Conservation (phyloP, 306 rosid species). For the Dalbergia oliveri region DNA sequence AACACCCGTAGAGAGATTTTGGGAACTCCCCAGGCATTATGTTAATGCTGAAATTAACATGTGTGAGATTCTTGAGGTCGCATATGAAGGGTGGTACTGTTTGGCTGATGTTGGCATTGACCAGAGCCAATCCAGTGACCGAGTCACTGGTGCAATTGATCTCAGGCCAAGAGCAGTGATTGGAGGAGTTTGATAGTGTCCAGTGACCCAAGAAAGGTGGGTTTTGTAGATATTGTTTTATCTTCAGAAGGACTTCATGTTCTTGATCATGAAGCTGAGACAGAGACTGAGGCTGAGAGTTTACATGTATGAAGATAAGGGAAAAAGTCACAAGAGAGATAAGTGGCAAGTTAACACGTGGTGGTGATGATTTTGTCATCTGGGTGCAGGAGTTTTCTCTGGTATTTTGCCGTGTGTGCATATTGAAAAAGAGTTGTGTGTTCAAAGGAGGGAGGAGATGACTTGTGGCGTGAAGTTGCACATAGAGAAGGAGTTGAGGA, state of each 20-base stretch:
- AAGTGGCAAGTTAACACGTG: neutral
- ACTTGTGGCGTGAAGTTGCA: neutral
- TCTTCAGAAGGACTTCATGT: constrained; percentile 52
- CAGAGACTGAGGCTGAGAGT: constrained; percentile 52
- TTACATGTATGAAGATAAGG: constrained; percentile 39
- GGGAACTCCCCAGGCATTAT: constrained; percentile 64
- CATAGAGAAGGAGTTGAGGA: neutral
- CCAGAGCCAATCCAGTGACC: constrained; percentile 51
- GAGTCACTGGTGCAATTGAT: constrained; percentile 60
- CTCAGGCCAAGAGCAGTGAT: constrained; percentile 67
- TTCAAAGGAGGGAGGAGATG: neutral
- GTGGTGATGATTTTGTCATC: constrained; percentile 45
- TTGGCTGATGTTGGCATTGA: constrained; percentile 20
- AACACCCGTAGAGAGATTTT: constrained; percentile 59
- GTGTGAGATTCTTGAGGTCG: constrained; percentile 68
- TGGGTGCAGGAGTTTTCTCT: constrained; percentile 2
- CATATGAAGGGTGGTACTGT: constrained; percentile 71
- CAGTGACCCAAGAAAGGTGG: constrained; percentile 59
- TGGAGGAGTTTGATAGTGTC: constrained; percentile 57
- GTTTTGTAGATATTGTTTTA: constrained; percentile 56
- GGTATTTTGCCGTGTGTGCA: neutral
- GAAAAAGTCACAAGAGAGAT: constrained; percentile 39
- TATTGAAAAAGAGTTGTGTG: constrained; percentile 5
- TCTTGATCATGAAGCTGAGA: constrained; percentile 56
- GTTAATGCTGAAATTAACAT: constrained; percentile 50